Conservation (phyloP, 768 basidiomycete species). For the Kwoniella sp. region DNA sequence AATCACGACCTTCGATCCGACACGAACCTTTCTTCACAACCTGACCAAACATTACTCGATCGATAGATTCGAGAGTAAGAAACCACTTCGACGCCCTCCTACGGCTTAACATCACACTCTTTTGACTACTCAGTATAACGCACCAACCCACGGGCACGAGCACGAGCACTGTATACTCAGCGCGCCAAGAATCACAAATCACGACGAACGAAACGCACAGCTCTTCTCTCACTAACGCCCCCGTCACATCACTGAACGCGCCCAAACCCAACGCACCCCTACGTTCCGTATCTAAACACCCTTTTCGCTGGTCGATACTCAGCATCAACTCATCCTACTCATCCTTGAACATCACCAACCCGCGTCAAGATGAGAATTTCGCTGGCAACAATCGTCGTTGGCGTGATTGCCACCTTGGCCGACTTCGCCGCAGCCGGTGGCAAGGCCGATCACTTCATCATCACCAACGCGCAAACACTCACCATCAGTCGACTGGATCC, state of each 20-base stretch:
- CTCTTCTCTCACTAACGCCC: neutral
- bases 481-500: constrained; percentile 51
- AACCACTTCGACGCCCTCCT: constrained; percentile 17
- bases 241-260: no score
- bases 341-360: neutral
- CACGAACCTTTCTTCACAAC: neutral
- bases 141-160: neutral
- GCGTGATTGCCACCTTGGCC: neutral
- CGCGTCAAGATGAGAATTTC: neutral
- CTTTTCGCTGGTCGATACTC: constrained; percentile 15
- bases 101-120: constrained; percentile 20
- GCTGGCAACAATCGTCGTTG: neutral
- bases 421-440: neutral
- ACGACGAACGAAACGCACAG: constrained; percentile 2
- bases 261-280: neutral
- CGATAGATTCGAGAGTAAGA: neutral
- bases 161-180: neutral
- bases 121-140: constrained; percentile 12
- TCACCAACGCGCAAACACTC: constrained; percentile 30
- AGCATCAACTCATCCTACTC: neutral
- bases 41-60: neutral
- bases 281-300: neutral
- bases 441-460: constrained; percentile 27
- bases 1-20: neutral
- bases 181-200: neutral